phyloP scores from a whole-genome alignment of 2,329 filamentous ascomycete species.

The Volutella citrinella region DNA sequence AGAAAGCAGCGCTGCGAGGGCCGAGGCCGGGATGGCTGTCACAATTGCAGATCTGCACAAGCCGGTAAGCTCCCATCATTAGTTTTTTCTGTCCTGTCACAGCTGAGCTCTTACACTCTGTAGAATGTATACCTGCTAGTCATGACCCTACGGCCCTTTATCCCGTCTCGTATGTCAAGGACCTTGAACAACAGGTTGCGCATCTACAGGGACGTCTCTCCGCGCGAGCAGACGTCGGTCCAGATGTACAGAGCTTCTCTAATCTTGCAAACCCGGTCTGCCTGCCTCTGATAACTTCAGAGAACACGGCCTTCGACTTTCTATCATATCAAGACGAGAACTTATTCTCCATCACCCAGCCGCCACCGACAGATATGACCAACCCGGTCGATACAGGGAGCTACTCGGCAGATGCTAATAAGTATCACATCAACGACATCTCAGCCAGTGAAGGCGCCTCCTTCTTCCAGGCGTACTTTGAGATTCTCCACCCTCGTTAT shows the following conservation, averaged over 20 bases:
- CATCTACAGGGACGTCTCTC: background rate
- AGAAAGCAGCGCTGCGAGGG: conserved; percentile 2
- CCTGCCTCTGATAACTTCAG: too few relatives aligned
- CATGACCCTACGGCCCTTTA: background rate
- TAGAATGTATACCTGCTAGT: conserved; percentile 1
- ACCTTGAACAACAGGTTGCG: background rate
- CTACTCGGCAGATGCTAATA: too few relatives aligned
- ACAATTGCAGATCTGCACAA: conserved; percentile 1
- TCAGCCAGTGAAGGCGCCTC: background rate
- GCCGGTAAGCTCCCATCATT: conserved; percentile 1
- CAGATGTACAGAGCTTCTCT: too few relatives aligned
- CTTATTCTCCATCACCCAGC: conserved; percentile 1
- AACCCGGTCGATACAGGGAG: background rate
- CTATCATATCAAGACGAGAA: conserved; percentile 1
- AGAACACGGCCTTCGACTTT: background rate
- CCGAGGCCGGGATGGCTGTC: background rate
- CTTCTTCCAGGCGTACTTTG: conserved; percentile 2
- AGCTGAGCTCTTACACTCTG: too few relatives aligned
- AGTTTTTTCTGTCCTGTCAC: too few relatives aligned
- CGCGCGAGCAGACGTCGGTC: too few relatives aligned
- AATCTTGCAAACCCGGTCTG: too few relatives aligned
- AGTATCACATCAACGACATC: background rate
- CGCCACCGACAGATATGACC: too few relatives aligned
- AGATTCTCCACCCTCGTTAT: conserved; percentile 1
- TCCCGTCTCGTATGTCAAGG: conserved; percentile 1